A percentile compares a stretch with the other conserved stretches of the same genome.
Evolutionary conservation across 129 eudicot genomes (phyloP).

Genomic region (Escallonia herrerae): DNA sequence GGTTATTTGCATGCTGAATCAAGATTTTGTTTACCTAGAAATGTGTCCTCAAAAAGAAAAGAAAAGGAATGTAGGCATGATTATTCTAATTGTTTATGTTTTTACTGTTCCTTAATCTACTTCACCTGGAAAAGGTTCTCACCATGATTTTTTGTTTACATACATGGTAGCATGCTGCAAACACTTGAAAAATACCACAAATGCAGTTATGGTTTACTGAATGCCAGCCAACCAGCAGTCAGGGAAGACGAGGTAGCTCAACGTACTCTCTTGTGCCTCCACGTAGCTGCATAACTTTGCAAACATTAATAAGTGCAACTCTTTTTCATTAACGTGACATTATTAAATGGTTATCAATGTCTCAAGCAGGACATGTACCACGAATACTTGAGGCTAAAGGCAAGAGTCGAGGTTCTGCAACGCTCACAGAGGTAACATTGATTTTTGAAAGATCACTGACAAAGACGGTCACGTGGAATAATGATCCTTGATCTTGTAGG

Average conservation of each 20-base stretch:
- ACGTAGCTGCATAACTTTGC: not conserved
- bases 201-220: slow-evolving; percentile 48
- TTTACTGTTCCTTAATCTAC: too few species aligned
- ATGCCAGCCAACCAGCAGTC: slow-evolving; percentile 32
- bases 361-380: slow-evolving; percentile 38
- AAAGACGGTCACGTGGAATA: not conserved
- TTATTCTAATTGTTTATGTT: too few species aligned
- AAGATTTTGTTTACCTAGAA: not conserved
- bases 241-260: slow-evolving; percentile 39
- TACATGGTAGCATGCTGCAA: slow-evolving; percentile 44
- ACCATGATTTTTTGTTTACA: not conserved
- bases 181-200: slow-evolving; percentile 57
- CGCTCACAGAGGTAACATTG: slow-evolving; percentile 50
- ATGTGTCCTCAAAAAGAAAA: not conserved
- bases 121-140: not conserved
- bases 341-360: not conserved
- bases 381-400: slow-evolving; percentile 62
- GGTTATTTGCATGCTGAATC: too few species aligned
- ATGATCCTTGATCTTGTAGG: slow-evolving; percentile 19
- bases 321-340: not conserved
- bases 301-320: not conserved
- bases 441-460: too few species aligned
- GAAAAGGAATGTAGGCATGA: not conserved
- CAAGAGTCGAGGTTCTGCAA: slow-evolving; percentile 55
- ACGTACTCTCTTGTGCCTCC: not conserved